Conservation (phyloP, 352 stramenopile genomes). For the Pythium angustatum region DNA sequence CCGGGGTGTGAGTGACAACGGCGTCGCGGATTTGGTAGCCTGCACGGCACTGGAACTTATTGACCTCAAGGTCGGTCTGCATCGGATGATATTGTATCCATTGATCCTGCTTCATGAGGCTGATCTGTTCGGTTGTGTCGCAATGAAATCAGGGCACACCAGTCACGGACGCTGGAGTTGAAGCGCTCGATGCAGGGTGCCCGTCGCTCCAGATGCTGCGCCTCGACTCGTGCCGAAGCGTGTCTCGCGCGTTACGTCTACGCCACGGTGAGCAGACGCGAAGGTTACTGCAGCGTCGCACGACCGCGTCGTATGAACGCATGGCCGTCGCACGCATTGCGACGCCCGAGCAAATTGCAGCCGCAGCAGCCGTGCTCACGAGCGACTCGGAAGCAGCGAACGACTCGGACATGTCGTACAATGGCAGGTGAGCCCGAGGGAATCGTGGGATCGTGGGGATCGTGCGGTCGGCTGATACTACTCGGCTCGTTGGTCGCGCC, state of each 20-base stretch:
- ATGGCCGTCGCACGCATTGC: slow-evolving; percentile 22
- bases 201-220: slow-evolving; percentile 51
- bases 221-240: slow-evolving; percentile 66
- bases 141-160: slow-evolving; percentile 60
- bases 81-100: neutral
- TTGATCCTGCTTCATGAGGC: neutral
- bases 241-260: slow-evolving; percentile 50
- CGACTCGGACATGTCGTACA: slow-evolving; percentile 25
- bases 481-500: neutral
- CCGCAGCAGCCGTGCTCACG: slow-evolving; percentile 10
- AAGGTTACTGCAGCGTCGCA: slow-evolving; percentile 11
- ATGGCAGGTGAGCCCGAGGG: neutral
- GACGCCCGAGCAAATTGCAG: slow-evolving; percentile 25
- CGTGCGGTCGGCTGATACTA: too few relatives aligned
- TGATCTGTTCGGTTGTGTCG: too few relatives aligned
- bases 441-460: neutral
- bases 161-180: slow-evolving; percentile 48
- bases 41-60: slow-evolving; percentile 50
- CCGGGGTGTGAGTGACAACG: slow-evolving; percentile 45
- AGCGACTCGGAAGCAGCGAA: slow-evolving; percentile 32
- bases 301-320: slow-evolving; percentile 10
- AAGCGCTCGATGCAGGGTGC: slow-evolving; percentile 42
- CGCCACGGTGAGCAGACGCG: slow-evolving; percentile 37
- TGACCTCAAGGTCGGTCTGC: slow-evolving; percentile 58
- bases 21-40: slow-evolving; percentile 39